Base-by-base conservation (phyloP, 768 basidiomycete species). In the Calocybe indica region DNA sequence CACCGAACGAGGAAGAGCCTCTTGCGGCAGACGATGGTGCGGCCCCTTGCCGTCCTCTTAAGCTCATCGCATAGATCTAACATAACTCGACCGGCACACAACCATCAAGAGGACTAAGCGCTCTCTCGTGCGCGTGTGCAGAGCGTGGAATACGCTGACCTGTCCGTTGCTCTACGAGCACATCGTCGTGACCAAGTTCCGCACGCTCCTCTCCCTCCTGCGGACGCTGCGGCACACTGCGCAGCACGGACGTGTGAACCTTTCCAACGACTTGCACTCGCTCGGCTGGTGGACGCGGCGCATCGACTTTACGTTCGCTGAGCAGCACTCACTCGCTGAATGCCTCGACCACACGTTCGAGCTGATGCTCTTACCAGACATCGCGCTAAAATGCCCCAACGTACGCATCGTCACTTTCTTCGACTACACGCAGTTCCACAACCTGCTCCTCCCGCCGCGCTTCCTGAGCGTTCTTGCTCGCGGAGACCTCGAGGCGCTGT, bases 101-200 rank as follows among this genome's bases (percentile, higher is more conserved):
- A 5, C 35, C 29, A 11, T 22, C 34, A 43, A 65, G 63, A 46
- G 57, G 9, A 58, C 57, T 8, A 65, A 59, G 48, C 48, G 58
- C 8, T 50, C 53, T 52, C 45, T 63, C 32, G 53, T 60, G 8
- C 54, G 50, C 9, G 63, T 63, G 10, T 65, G 58, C 50, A 63
- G 54, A 30, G 30, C 56, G 30, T 65, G 62, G 60, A 50, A 56
- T 11, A 47, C 45, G 5, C 41, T 61, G 36, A 52, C 53, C 12
- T 45, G 45, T 7, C 59, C 57, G 11, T 55, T 56, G 32, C 57
- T 63, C 34, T 66, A 61, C 46, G 59, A 62, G 45, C 57, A 53
- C 42, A 37, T 62, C 28, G 35, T 53, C 30, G 50, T 62, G 28
- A 51, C 51, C 13, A 49, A 45, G 41, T 44, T 31, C n/a, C 47